These are phyloP conservation scores for Cryptosporidium muris DNA, from an alignment of 169 alveolate genomes.

Conservation along the genomic window DNA sequence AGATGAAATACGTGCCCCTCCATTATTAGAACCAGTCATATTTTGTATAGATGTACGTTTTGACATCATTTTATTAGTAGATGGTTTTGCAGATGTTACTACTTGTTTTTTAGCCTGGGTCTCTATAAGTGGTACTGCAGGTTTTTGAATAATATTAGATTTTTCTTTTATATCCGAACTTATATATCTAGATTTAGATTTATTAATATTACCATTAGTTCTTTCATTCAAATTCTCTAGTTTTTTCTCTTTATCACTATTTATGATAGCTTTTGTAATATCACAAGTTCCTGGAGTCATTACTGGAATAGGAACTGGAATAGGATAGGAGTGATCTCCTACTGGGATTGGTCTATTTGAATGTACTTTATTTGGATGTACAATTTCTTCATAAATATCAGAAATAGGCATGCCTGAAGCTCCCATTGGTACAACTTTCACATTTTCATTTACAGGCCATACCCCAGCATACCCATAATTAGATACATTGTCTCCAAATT, in stretches of 20 bases:
- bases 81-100: constrained; percentile 4
- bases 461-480: constrained; percentile 50
- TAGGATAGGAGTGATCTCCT: constrained; percentile 64
- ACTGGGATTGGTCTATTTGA: constrained; percentile 14
- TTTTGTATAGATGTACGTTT: no score
- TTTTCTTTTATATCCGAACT: neutral
- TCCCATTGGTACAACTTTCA: constrained; percentile 54
- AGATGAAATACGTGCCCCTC: no score
- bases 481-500: neutral
- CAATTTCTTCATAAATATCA: constrained; percentile 52
- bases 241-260: neutral
- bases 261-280: constrained; percentile 16
- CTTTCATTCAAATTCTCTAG: no score
- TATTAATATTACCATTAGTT: neutral
- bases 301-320: constrained; percentile 70
- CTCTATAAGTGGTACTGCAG: constrained; percentile 16
- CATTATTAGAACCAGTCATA: no score
- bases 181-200: constrained; percentile 1
- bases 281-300: constrained; percentile 64
- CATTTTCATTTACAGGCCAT: constrained; percentile 51
- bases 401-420: constrained; percentile 61
- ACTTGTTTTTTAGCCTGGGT: neutral
- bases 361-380: constrained; percentile 19
- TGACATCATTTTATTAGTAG: neutral
- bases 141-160: neutral